Conservation (phyloP, 2,329 filamentous ascomycete genomes). For the Onygenales sp. region DNA sequence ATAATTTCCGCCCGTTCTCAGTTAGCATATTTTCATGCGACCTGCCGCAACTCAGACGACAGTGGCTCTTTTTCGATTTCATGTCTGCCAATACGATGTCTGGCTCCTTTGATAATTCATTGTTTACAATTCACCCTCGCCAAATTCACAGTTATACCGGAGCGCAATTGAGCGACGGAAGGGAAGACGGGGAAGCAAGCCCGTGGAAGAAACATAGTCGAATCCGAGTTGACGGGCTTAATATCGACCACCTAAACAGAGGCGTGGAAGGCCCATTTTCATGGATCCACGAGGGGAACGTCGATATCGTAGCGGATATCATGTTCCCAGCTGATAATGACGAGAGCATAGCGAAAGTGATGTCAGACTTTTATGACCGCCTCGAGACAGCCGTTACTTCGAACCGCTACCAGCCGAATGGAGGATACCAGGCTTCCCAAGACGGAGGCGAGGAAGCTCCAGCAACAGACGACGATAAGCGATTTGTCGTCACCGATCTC, state of each 20-base stretch:
- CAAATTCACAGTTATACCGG: conserved; percentile 76
- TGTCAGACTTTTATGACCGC: conserved; percentile 95
- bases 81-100: conserved; percentile 92
- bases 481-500: conserved; percentile 87
- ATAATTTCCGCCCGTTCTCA: conserved; percentile 84
- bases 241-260: conserved; percentile 90
- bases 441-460: conserved; percentile 2
- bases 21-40: conserved; percentile 96
- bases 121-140: conserved; percentile 93
- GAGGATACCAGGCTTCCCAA: conserved; percentile 6
- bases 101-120: conserved; percentile 85
- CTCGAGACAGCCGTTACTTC: conserved; percentile 85
- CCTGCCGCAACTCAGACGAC: conserved; percentile 81
- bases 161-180: conserved; percentile 46
- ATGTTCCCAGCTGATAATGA: conserved; percentile 86
- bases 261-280: conserved; percentile 90
- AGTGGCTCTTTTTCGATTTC: conserved; percentile 97
- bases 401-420: conserved; percentile 48
- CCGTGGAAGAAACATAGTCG: conserved; percentile 95
- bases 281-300: conserved; percentile 95
- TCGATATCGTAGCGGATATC: conserved; percentile 92
- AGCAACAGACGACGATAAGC: conserved; percentile 48
- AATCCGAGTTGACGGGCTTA: conserved; percentile 83
- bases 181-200: conserved; percentile 54
- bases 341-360: conserved; percentile 82